These are phyloP conservation scores for Plasmodium chabaudi DNA, from an alignment of 169 alveolate genomes.

Conservation along the genomic window DNA sequence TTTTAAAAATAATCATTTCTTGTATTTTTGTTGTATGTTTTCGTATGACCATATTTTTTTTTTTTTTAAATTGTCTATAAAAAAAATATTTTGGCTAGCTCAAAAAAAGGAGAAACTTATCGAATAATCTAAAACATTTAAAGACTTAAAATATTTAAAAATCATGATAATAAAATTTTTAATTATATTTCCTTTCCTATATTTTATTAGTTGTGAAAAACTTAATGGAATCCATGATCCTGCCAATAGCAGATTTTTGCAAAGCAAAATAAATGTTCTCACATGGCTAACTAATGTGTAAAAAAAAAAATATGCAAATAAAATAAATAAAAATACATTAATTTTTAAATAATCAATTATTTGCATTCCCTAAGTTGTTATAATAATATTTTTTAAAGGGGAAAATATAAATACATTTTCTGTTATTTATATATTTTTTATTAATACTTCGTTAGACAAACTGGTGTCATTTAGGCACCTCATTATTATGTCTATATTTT, in stretches of 20 bases:
- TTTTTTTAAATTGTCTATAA: conserved; percentile 3
- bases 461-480: no score
- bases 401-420: no score
- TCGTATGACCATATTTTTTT: conserved; percentile 7
- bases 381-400: no score
- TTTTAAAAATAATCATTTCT: no score
- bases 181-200: conserved; percentile 11
- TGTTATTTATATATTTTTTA: no score
- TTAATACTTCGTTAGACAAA: no score
- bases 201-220: conserved; percentile 14
- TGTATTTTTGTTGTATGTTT: conserved; percentile 25
- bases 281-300: conserved; percentile 76
- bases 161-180: conserved; percentile 17
- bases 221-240: conserved; percentile 23
- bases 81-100: background rate
- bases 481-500: no score
- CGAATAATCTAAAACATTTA: background rate
- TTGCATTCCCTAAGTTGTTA: background rate
- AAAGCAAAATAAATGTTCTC: conserved; percentile 73
- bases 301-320: conserved; percentile 2
- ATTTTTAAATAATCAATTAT: background rate
- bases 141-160: background rate
- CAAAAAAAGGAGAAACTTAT: background rate
- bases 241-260: conserved; percentile 38
- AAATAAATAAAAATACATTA: background rate